These are phyloP conservation scores for Skeletonema costatum DNA, from an alignment of 108 stramenopile species.

Conservation along the genomic window DNA sequence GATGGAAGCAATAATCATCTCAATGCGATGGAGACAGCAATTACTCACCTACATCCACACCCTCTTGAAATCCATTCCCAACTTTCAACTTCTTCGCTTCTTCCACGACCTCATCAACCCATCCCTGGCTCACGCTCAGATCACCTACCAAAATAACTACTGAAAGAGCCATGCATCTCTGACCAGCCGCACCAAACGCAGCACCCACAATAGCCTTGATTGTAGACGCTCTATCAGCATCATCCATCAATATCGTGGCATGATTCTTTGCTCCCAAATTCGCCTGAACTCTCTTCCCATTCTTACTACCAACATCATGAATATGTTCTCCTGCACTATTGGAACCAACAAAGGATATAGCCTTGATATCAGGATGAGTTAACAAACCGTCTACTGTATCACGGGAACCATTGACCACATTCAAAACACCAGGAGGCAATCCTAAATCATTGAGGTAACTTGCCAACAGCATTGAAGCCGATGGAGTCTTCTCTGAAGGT, in stretches of 20 bases:
- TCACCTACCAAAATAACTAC: constrained; percentile 87
- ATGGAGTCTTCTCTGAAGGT: constrained; percentile 78
- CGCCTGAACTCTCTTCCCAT: constrained; percentile 91
- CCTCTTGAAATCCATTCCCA: constrained; percentile 79
- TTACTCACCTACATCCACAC: constrained; percentile 76
- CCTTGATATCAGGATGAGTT: constrained; percentile 75
- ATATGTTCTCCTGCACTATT: constrained; percentile 91
- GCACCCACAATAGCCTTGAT: constrained; percentile 83
- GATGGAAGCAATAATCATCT: neutral
- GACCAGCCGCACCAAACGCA: constrained; percentile 93
- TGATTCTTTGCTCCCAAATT: constrained; percentile 98
- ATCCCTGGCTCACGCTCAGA: constrained; percentile 33
- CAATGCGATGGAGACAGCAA: neutral
- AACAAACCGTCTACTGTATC: constrained; percentile 87
- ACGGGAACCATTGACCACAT: constrained; percentile 89
- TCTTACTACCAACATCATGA: constrained; percentile 68
- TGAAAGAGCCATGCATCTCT: constrained; percentile 95
- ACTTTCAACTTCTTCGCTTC: constrained; percentile 77
- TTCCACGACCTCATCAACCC: constrained; percentile 60
- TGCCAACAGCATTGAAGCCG: constrained; percentile 71
- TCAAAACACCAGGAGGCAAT: constrained; percentile 91
- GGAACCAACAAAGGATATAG: constrained; percentile 95
- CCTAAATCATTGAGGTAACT: constrained; percentile 85
- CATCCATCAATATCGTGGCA: constrained; percentile 84
- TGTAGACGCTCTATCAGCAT: constrained; percentile 75